These are phyloP conservation scores for Pyracantha coccinea DNA, from an alignment of 331 rosid genomes.

Conservation along the genomic window DNA sequence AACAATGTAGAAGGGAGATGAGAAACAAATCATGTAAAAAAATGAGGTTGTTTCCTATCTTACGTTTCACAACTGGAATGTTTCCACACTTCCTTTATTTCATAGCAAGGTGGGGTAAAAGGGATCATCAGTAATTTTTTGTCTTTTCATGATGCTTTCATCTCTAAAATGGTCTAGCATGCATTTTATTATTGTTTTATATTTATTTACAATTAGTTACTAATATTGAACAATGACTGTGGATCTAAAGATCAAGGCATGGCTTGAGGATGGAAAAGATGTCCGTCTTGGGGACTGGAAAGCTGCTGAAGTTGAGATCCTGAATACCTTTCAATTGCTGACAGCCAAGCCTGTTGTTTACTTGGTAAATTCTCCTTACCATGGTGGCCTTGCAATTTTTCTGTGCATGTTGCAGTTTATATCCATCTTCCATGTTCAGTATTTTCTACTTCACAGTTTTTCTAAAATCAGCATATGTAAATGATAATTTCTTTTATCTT, in stretches of 20 bases:
- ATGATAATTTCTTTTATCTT: background rate
- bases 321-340: slow-evolving; percentile 91
- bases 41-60: background rate
- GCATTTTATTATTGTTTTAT: background rate
- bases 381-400: background rate
- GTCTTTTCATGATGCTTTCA: background rate
- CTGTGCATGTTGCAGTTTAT: background rate
- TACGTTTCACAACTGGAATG: background rate
- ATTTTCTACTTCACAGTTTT: background rate
- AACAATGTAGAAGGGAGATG: background rate
- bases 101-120: background rate
- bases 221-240: slow-evolving; percentile 2
- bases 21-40: background rate
- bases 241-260: slow-evolving; percentile 62
- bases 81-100: background rate
- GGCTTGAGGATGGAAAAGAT: slow-evolving; percentile 80
- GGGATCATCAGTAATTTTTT: background rate
- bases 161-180: background rate
- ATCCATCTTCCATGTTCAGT: background rate
- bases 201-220: background rate
- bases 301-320: slow-evolving; percentile 82
- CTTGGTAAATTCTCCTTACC: slow-evolving; percentile 44
- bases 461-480: background rate
- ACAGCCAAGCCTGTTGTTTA: slow-evolving; percentile 96
- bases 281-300: slow-evolving; percentile 95